Base-by-base conservation (phyloP, 75 land plant species). In the Cunninghamia lanceolata region DNA sequence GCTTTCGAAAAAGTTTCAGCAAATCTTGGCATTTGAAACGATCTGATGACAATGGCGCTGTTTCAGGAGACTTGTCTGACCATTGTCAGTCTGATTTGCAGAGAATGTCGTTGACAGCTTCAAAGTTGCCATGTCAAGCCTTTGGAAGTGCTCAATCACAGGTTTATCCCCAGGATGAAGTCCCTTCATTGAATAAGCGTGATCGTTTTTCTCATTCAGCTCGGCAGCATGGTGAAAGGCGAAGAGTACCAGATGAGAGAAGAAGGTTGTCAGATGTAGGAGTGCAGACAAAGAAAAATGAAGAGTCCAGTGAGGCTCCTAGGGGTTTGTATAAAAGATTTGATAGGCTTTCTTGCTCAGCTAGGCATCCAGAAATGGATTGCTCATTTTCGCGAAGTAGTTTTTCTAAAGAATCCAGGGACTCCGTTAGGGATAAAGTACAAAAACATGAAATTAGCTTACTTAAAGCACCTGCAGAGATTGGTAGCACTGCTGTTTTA, bases 71-170 rank as follows among this genome's bases (percentile, higher is more conserved):
- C 3, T 45, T 14, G 25, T 9, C 82, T 45, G 82, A 80, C 42
- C 30, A 14, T 80, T 25, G 32, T 43, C 45, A 45, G 50, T 42
- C 47, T 43, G 82, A 80, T 80, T 80, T 47, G 30, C 82, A 80
- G 50, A 80, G 82, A 45, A 0, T 45, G 2, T 80, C 82, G 46
- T 45, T 80, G 32, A 28, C 82, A 80, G 82, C 50, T 80, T 80
- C 82, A 14, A 80, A 80, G 82, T 32, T n/a, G 14, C 82, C 82
- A 43, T 80, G 82, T 32, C 82, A 80, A 80, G 32, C 82, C 34
- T 80, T 43, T 80, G 82, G 82, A 80, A 80, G 50, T 80, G 32
- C 82, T 43, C 82, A 80, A 80, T 80, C 82, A 80, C 82, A 80
- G 52, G 82, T 80, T 80, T 80, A 80, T n/a, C 82, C 82, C 47